A percentile compares a stretch with the other conserved stretches of the same genome.
Evolutionary conservation across 1,284 basidiomycete species (phyloP).

Genomic region (Trametes polyzona): DNA sequence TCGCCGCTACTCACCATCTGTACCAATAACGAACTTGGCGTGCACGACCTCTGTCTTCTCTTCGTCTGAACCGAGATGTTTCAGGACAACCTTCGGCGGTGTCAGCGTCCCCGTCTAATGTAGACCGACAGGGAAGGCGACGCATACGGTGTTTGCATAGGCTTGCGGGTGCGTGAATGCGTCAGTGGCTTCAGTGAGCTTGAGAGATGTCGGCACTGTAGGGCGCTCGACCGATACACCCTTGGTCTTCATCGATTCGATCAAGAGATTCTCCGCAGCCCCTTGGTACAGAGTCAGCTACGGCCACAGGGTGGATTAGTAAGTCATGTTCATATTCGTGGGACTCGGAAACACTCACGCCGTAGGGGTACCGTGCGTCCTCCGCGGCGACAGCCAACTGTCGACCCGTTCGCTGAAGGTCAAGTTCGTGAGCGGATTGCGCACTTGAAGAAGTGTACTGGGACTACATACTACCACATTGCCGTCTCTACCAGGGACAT

Average conservation of each 20-base stretch:
- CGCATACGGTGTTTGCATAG: conserved; percentile 59
- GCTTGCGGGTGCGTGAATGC: conserved; percentile 38
- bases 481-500: conserved; percentile 62
- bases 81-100: conserved; percentile 40
- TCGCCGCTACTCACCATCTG: conserved; percentile 44
- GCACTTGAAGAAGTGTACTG: not conserved
- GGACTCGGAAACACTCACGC: conserved; percentile 41
- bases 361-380: conserved; percentile 62
- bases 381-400: conserved; percentile 55
- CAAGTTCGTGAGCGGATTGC: not conserved
- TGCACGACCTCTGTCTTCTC: conserved; percentile 46
- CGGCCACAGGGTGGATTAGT: not conserved
- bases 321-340: too few species aligned
- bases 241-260: not conserved
- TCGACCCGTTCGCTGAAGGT: conserved; percentile 65
- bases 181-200: not conserved
- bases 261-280: conserved; percentile 53
- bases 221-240: not conserved
- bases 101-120: not conserved
- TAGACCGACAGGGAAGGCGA: too few species aligned
- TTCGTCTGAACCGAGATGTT: conserved; percentile 34
- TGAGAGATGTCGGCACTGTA: not conserved
- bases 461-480: conserved; percentile 52
- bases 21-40: conserved; percentile 59
- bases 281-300: conserved; percentile 60